Evolutionary conservation across 164 flowering plant species (phyloP), one percentile per base, ranked within the genome.

Genomic region (Hamamelis virginiana): DNA sequence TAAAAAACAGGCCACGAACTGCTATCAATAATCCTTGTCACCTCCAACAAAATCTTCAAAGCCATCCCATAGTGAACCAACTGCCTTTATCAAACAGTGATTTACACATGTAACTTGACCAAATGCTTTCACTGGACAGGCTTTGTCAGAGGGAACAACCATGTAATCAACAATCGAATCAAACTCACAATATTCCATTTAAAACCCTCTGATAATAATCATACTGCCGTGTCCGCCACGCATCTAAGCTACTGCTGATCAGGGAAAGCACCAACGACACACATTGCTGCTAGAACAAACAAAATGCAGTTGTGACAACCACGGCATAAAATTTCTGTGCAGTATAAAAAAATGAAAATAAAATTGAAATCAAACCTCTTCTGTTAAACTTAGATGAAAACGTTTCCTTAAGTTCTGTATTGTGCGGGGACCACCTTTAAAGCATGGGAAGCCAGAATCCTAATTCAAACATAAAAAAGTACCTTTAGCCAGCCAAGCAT

Each of bases 401-500:
- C 99, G 78, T 76, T 96, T 96, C 76, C 98, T 80, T 28, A 96
- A 75, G 81, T 96, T 96, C 72, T 90, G 98, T 72, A 96, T 93
- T 16, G 99, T 88, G 61, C 99, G 87, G 1, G 89, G 92, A 62
- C 99, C 99, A 61, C 99, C 99, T 83, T 89, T 96, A 69, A 93
- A 93, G 82, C 99, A 96, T 47, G 99, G 99, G 76, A 83, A 96
- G 71, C 91, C 99, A 43, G 99, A 96, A 74, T 96, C 99, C 99
- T 96, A 87, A 72, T 66, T 28, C 60, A 74, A 57, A 53, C 18
- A 67, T 10, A 1, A 66, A 46, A 63, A 5, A 47, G 23, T 27
- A 66, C 12, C 9, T 38, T 62, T 15, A 63, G 64, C 41, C 50
- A 53, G 41, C 16, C 25, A 1, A 9, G 58, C 22, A 51, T 47